Conservation (phyloP, 306 rosid genomes). For the Dryas alaskensis region DNA sequence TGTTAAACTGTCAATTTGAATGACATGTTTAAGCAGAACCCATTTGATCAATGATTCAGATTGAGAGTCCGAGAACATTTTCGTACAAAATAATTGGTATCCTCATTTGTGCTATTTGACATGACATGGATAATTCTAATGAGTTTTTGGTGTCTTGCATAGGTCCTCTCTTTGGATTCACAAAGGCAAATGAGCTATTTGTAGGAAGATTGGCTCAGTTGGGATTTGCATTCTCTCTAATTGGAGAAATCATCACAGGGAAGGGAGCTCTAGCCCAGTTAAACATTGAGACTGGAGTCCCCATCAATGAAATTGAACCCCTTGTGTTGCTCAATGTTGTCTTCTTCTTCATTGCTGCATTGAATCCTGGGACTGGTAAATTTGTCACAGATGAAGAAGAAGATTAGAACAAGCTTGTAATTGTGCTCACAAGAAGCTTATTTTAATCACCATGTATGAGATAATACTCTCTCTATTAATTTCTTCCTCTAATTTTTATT, state of each 20-base stretch:
- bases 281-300: conserved; percentile 94
- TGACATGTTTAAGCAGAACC: not conserved
- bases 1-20: not conserved
- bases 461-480: conserved; percentile 3
- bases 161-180: conserved; percentile 97
- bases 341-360: conserved; percentile 93
- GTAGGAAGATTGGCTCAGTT: conserved; percentile 98
- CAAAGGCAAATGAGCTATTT: conserved; percentile 85
- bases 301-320: conserved; percentile 85
- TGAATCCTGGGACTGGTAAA: conserved; percentile 95
- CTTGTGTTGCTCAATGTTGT: conserved; percentile 75
- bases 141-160: not conserved
- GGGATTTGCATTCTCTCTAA: conserved; percentile 87
- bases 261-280: conserved; percentile 96
- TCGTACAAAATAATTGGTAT: not conserved
- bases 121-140: not conserved
- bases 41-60: not conserved
- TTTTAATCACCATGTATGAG: conserved; percentile 14
- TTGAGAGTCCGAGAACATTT: not conserved
- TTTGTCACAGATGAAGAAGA: conserved; percentile 74
- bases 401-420: conserved; percentile 36
- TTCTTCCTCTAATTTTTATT: not conserved
- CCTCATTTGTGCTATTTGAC: too few relatives aligned
- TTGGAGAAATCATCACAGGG: conserved; percentile 92
- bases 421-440: not conserved